Evolutionary conservation across 768 basidiomycete species (phyloP).

Genomic region (Holtermannia corniformis): DNA sequence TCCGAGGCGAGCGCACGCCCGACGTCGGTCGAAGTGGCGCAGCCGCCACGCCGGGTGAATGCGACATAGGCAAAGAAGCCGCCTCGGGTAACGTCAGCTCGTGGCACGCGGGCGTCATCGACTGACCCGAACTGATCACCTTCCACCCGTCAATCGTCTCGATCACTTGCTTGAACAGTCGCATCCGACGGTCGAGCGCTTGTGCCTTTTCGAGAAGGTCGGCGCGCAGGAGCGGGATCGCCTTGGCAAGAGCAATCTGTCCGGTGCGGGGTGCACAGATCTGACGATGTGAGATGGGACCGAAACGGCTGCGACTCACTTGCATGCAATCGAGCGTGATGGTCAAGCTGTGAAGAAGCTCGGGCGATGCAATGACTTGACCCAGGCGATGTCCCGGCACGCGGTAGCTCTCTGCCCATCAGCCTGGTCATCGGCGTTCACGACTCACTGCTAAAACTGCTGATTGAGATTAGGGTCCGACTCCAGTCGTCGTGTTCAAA

Average conservation of each 20-base stretch:
- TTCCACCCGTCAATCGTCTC: slow-evolving; percentile 50
- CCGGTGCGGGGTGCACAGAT: slow-evolving; percentile 67
- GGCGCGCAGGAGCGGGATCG: slow-evolving; percentile 50
- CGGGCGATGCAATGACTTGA: slow-evolving; percentile 55
- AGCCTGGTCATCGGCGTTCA: neutral
- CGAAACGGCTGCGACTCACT: slow-evolving; percentile 25
- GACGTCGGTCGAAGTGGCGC: no score
- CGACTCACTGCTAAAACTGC: slow-evolving; percentile 69
- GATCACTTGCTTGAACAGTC: slow-evolving; percentile 50
- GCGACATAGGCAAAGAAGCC: slow-evolving; percentile 72
- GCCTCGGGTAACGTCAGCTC: no score
- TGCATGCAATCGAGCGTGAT: slow-evolving; percentile 70
- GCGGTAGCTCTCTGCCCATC: slow-evolving; percentile 26
- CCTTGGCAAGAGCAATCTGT: slow-evolving; percentile 55
- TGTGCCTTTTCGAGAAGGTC: slow-evolving; percentile 51
- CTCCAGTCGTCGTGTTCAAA: slow-evolving; percentile 51
- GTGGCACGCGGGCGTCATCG: no score
- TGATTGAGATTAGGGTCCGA: slow-evolving; percentile 55
- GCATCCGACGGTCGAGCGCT: slow-evolving; percentile 50
- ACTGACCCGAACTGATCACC: slow-evolving; percentile 55
- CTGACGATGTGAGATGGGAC: slow-evolving; percentile 13
- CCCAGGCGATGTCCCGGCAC: slow-evolving; percentile 74
- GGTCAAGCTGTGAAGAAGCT: slow-evolving; percentile 48
- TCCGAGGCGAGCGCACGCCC: slow-evolving; percentile 58
- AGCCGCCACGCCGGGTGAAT: no score